Evolutionary conservation across 2,329 filamentous ascomycete genomes (phyloP), one percentile per base, ranked within the genome.

Genomic region (Phyllosticta capitalensis): DNA sequence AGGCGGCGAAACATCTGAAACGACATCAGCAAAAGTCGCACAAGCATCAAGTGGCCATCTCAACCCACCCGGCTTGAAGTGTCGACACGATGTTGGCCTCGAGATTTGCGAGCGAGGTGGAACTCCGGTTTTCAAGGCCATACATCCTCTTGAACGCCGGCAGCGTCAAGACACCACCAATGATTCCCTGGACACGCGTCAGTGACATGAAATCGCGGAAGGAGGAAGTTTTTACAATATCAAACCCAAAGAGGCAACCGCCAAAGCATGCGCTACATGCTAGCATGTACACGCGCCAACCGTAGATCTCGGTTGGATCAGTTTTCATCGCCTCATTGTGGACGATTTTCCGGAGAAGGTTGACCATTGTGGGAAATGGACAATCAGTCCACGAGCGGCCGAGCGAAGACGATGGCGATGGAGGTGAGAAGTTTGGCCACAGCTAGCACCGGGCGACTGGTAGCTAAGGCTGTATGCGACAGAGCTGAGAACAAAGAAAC

Each of bases 51-150:
- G 85, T 82, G 54, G 80, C 80, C 54, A 87, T 74, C 64, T 84
- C 79, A 5, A 6, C 33, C 3, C n/a, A 81, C 80, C 24, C 45
- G 73, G 2, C 85, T 71, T 89, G 85, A 9, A 89, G 78, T 0
- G 83, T 86, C n/a, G 84, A 87, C 26, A 88, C 86, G 61, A 89
- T 85, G 67, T 87, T 88, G 63, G 85, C 83, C 53, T 80, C 80
- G 54, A 87, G 74, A 64, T 84, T 79, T 28, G 81, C 80, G 26
- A 74, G 67, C 55, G 71, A 69, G 24, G 24, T 71, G 67, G 55
- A 71, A n/a, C 33, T 45, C 17, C 38, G 38, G n/a, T n/a, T n/a
- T 19, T 45, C 69, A 20, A 53, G 49, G 17, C 54, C 54, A 21
- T 56, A 60, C 2, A 19, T 24, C 76, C 72, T 69, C 68, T 82